A percentile compares a stretch with the other conserved stretches of the same genome.
Evolutionary conservation across 495 filamentous ascomycete genomes (phyloP).

Genomic region (Penicillium coffeae): DNA sequence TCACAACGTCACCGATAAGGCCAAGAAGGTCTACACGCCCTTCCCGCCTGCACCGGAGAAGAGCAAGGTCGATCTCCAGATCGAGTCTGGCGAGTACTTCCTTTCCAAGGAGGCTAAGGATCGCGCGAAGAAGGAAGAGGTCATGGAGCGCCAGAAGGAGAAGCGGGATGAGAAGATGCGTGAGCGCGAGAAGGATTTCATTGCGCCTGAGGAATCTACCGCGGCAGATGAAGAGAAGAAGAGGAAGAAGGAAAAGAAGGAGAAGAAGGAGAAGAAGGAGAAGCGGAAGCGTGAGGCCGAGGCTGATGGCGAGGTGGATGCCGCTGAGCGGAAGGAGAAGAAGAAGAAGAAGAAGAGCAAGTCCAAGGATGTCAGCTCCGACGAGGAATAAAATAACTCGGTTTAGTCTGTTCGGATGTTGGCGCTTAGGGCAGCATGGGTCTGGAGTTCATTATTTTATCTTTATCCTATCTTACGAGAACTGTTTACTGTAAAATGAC

Average conservation of each 20-base stretch:
- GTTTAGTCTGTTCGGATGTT: slow-evolving; percentile 22
- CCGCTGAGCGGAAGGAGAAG: slow-evolving; percentile 41
- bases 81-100: slow-evolving; percentile 98
- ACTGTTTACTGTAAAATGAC: slow-evolving; percentile 20
- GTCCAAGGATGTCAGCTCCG: slow-evolving; percentile 34
- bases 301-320: slow-evolving; percentile 28
- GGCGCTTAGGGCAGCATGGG: slow-evolving; percentile 34
- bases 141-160: slow-evolving; percentile 73
- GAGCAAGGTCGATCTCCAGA: slow-evolving; percentile 97
- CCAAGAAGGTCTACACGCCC: slow-evolving; percentile 88
- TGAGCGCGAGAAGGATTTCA: slow-evolving; percentile 77
- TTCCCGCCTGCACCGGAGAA: slow-evolving; percentile 74
- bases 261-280: slow-evolving; percentile 38
- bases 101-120: slow-evolving; percentile 88
- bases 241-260: slow-evolving; percentile 49
- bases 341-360: slow-evolving; percentile 49
- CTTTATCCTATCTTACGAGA: slow-evolving; percentile 10
- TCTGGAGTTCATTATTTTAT: slow-evolving; percentile 26
- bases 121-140: slow-evolving; percentile 69
- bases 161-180: slow-evolving; percentile 88
- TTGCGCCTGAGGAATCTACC: slow-evolving; percentile 71
- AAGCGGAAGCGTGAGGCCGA: slow-evolving; percentile 44
- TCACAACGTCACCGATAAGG: slow-evolving; percentile 85
- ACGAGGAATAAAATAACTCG: slow-evolving; percentile 24
- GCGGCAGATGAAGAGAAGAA: slow-evolving; percentile 50